A percentile compares a stretch with the other conserved stretches of the same genome.
phyloP scores from a whole-genome alignment of 2,329 filamentous ascomycete genomes.

The Xylaria hypoxylon region DNA sequence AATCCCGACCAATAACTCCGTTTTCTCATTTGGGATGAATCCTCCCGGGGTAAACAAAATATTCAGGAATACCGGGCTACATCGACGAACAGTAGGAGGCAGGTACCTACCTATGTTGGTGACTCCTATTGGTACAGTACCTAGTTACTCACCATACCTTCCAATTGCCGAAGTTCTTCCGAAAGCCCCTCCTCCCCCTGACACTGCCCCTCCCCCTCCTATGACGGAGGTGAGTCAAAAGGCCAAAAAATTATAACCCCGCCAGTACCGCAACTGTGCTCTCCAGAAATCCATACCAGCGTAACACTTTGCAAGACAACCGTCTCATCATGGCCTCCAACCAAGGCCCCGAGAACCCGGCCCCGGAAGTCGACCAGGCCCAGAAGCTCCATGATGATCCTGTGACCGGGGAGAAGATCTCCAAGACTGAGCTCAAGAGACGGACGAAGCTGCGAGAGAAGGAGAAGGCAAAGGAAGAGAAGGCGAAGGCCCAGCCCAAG shows the following conservation, averaged over 20 bases:
- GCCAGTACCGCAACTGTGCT: background rate
- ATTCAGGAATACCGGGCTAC: too few relatives aligned
- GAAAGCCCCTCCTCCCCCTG: constrained; percentile 9
- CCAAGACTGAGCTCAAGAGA: constrained; percentile 93
- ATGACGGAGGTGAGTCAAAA: constrained; percentile 18
- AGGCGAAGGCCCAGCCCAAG: constrained; percentile 78
- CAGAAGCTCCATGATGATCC: constrained; percentile 88
- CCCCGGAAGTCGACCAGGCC: constrained; percentile 58
- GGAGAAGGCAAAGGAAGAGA: constrained; percentile 80
- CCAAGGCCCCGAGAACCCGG: constrained; percentile 12
- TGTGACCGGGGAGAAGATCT: constrained; percentile 88
- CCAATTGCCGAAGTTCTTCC: constrained; percentile 6
- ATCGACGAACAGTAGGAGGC: too few relatives aligned
- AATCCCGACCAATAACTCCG: too few relatives aligned
- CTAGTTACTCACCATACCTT: too few relatives aligned
- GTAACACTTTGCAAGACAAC: background rate
- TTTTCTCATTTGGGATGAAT: too few relatives aligned
- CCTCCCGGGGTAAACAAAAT: too few relatives aligned
- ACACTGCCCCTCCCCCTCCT: constrained; percentile 14
- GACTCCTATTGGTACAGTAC: constrained; percentile 1
- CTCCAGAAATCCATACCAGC: background rate
- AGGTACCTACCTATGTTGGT: too few relatives aligned
- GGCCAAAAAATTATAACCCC: constrained; percentile 9
- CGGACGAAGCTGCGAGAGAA: constrained; percentile 94
- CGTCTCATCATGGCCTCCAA: constrained; percentile 19